Base-by-base conservation (phyloP, 2,329 filamentous ascomycete species). In the Rhynchosporium graminicola region DNA sequence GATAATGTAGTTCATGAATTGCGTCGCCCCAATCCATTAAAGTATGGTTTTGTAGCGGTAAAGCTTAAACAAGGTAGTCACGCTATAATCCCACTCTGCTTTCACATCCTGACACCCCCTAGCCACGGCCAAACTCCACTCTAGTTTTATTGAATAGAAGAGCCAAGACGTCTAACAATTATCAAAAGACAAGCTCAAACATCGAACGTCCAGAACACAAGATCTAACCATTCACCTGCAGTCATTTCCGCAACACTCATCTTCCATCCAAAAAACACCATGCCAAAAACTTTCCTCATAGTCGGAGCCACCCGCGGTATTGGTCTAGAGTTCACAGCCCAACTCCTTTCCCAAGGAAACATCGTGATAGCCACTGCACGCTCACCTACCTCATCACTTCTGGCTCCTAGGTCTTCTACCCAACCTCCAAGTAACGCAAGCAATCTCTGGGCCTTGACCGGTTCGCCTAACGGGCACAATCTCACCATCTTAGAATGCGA, bases 351-450 rank as follows among this genome's bases (percentile, higher is more conserved):
- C 1, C 67, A 71, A 2, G 78, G 79, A 3, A 75, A 82, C 60
- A 70, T 70, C 1, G 79, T 80, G 12, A 76, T 81, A 29, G 81
- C 80, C 1, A 82, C 80, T 0, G 74, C 78, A 6, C 76, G 80
- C 47, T 68, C 74, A 1, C 70, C 76, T 42, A 28, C n/a, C 47
- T 26, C 48, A 33, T 9, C 28, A 10, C 38, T 31, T 2, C 15
- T 38, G 1, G 0, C 48, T 50, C 58, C 50, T 9, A 20, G 3
- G 10, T 36, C 7, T 48, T 38, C 29, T 28, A 36, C 42, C 29
- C 42, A 45, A 12, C 29, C 60, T 4, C 33, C 50, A 10, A 72
- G 50, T 10, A 61, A 33, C 5, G 57, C 57, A 5, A 61, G 59
- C 45, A 73, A 77, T 75, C 69, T 80, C 74, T 76, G 79, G 78